Evolutionary conservation across 2,329 filamentous ascomycete genomes (phyloP).

Genomic region (Trichoderma atroviride): DNA sequence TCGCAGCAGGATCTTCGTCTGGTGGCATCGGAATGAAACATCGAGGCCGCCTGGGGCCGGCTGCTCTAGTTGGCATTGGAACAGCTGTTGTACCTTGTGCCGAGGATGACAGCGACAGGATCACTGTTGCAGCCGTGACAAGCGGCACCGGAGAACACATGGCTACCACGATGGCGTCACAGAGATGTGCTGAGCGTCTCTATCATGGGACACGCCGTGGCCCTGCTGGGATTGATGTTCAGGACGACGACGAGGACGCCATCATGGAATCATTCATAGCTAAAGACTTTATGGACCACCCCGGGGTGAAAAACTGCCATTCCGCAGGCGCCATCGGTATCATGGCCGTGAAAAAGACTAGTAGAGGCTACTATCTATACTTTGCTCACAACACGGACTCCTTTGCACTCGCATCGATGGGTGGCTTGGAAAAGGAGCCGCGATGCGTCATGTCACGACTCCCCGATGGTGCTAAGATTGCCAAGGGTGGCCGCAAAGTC

Average conservation of each 20-base stretch:
- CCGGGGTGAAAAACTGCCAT: conserved; percentile 77
- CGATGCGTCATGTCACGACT: conserved; percentile 87
- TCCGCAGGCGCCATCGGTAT: conserved; percentile 89
- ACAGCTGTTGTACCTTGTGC: conserved; percentile 84
- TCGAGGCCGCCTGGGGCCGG: conserved; percentile 85
- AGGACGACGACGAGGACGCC: conserved; percentile 75
- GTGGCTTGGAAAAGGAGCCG: conserved; percentile 72
- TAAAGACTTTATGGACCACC: conserved; percentile 91
- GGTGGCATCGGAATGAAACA: conserved; percentile 99
- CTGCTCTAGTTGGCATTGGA: conserved; percentile 88
- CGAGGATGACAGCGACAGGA: conserved; percentile 66
- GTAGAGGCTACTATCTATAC: conserved; percentile 76
- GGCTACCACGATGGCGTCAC: conserved; percentile 90
- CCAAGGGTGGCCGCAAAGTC: conserved; percentile 57
- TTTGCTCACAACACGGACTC: conserved; percentile 96
- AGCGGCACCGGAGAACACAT: conserved; percentile 98
- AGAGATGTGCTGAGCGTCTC: conserved; percentile 81
- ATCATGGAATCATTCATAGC: conserved; percentile 75
- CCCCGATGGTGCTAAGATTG: conserved; percentile 54
- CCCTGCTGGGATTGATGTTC: conserved; percentile 61
- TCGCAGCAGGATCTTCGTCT: conserved; percentile 93
- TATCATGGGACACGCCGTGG: conserved; percentile 69
- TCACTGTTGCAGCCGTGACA: conserved; percentile 80
- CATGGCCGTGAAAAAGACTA: conserved; percentile 84
- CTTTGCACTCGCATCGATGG: conserved; percentile 86